Percentiles rank a stretch among this genome's conserved stretches.
Evolutionary conservation across 2,329 filamentous ascomycete genomes (phyloP).

Genomic region (Talaromyces verruculosus): DNA sequence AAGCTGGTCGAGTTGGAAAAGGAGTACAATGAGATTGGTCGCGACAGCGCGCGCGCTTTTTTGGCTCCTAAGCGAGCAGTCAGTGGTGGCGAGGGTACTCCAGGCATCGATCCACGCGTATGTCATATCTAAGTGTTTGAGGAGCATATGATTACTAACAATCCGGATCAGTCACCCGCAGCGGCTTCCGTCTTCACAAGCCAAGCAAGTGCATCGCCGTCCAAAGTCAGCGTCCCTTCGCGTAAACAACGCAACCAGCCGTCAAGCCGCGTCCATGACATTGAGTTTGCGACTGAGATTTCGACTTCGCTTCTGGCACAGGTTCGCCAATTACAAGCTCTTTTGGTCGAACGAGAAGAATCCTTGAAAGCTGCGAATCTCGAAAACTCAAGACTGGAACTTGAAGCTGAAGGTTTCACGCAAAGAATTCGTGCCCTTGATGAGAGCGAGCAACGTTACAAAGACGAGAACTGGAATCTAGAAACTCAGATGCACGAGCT

Average conservation of each 20-base stretch:
- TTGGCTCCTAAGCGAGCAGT: conserved; percentile 77
- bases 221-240: conserved; percentile 82
- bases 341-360: conserved; percentile 85
- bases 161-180: conserved; percentile 59
- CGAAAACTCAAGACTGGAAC: conserved; percentile 77
- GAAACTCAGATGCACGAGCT: conserved; percentile 90
- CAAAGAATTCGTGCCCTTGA: conserved; percentile 80
- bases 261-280: conserved; percentile 84
- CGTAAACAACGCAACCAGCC: conserved; percentile 89
- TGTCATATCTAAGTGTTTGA: neutral
- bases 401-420: conserved; percentile 74
- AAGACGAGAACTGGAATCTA: conserved; percentile 97
- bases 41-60: conserved; percentile 85
- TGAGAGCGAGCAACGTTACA: conserved; percentile 93
- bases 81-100: conserved; percentile 64
- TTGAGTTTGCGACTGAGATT: conserved; percentile 97
- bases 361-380: conserved; percentile 71
- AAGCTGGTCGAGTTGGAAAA: conserved; percentile 84
- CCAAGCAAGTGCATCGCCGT: conserved; percentile 80
- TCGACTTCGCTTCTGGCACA: conserved; percentile 93
- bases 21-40: conserved; percentile 91
- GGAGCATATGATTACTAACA: conserved; percentile 5
- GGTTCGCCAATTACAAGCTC: conserved; percentile 81
- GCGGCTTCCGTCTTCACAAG: conserved; percentile 79
- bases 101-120: conserved; percentile 49